Conservation (phyloP, 305 asterid genomes). For the Fraxinus paxiana region DNA sequence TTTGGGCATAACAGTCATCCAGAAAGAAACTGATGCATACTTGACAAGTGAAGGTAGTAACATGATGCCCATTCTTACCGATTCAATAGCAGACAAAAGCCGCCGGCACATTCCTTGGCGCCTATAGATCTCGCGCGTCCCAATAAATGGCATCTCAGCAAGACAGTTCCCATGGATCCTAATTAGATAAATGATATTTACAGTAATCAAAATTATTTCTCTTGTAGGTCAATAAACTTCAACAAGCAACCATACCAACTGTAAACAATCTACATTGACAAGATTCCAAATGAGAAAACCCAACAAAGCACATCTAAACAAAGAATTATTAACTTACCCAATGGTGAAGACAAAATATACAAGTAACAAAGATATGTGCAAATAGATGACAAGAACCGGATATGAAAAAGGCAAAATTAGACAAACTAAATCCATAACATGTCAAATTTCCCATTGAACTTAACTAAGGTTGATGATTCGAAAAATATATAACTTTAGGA, state of each 20-base stretch:
- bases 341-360: slow-evolving; percentile 12
- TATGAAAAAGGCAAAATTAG: background rate
- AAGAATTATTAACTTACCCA: background rate
- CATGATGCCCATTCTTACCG: slow-evolving; percentile 38
- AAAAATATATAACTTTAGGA: background rate
- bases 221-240: slow-evolving; percentile 3
- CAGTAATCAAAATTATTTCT: slow-evolving; percentile 21
- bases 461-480: slow-evolving; percentile 14
- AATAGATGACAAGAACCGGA: background rate
- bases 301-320: background rate
- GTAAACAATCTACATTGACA: background rate
- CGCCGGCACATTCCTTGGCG: slow-evolving; percentile 98
- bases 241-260: slow-evolving; percentile 13
- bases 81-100: slow-evolving; percentile 72
- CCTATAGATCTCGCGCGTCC: slow-evolving; percentile 80
- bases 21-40: slow-evolving; percentile 12
- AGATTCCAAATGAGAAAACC: background rate
- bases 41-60: background rate
- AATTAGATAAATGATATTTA: slow-evolving; percentile 19
- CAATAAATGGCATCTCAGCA: slow-evolving; percentile 99
- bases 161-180: slow-evolving; percentile 85
- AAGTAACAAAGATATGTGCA: background rate
- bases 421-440: background rate
- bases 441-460: slow-evolving; percentile 5
- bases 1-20: slow-evolving; percentile 5